Conservation (phyloP, 257 asterid species). For the Nicotiana obtusifolia region DNA sequence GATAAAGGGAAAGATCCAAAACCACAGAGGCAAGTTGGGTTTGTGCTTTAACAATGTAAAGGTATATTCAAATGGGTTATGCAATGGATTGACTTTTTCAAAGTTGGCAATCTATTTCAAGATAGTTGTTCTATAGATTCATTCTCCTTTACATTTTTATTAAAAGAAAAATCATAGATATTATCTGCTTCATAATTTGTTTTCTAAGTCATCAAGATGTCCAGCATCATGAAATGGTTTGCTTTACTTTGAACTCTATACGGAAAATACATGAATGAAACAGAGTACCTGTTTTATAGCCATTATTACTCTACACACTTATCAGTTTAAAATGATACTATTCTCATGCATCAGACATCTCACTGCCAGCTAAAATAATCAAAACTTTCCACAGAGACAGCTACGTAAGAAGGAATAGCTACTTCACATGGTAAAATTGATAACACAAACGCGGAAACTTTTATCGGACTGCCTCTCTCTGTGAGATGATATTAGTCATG, state of each 20-base stretch:
- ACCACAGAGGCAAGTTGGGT: background rate
- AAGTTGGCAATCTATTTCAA: background rate
- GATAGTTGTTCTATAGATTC: background rate
- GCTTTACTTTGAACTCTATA: background rate
- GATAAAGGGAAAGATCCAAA: background rate
- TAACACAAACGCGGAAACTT: background rate
- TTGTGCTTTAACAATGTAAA: background rate
- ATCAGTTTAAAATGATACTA: background rate
- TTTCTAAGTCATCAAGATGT: background rate
- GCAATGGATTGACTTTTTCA: background rate
- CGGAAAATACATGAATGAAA: background rate
- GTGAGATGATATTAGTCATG: conserved; percentile 10
- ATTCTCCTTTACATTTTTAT: background rate
- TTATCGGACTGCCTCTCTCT: background rate
- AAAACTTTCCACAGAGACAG: background rate
- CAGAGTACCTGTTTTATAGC: background rate
- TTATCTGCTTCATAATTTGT: background rate
- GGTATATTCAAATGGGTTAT: background rate
- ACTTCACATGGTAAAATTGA: background rate
- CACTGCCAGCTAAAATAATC: background rate
- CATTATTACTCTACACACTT: background rate
- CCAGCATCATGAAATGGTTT: background rate
- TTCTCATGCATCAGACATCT: background rate
- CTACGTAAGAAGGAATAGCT: background rate
- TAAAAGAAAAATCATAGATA: background rate